Evolutionary conservation across 495 filamentous ascomycete species (phyloP).

Genomic region (Trichoderma asperelloides): DNA sequence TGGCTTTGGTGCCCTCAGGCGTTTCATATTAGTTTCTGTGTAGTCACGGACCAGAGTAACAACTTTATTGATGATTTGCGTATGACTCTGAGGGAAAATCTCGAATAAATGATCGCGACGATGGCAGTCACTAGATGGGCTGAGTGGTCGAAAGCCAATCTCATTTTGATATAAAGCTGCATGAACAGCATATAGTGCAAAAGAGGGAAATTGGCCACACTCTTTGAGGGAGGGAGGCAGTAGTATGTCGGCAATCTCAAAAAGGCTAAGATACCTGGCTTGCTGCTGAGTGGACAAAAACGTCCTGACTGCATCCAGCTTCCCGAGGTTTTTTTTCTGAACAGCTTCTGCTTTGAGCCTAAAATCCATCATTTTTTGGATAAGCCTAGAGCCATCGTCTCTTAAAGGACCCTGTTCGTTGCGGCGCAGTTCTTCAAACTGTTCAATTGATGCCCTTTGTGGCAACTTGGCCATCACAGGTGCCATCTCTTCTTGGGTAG

Average conservation of each 20-base stretch:
- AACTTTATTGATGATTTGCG: slow-evolving; percentile 18
- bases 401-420: slow-evolving; percentile 48
- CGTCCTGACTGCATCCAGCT: slow-evolving; percentile 35
- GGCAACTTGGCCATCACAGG: slow-evolving; percentile 59
- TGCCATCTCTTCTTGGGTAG: slow-evolving; percentile 44
- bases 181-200: slow-evolving; percentile 61
- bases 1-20: background rate
- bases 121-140: slow-evolving; percentile 18
- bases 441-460: slow-evolving; percentile 13
- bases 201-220: slow-evolving; percentile 35
- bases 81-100: slow-evolving; percentile 23
- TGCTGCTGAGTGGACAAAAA: slow-evolving; percentile 39
- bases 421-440: slow-evolving; percentile 22
- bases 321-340: slow-evolving; percentile 41
- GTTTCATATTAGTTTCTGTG: slow-evolving; percentile 15
- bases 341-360: slow-evolving; percentile 37
- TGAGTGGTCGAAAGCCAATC: slow-evolving; percentile 30
- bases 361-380: slow-evolving; percentile 47
- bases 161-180: slow-evolving; percentile 49
- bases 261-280: slow-evolving; percentile 47
- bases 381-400: slow-evolving; percentile 36
- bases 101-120: slow-evolving; percentile 30
- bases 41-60: slow-evolving; percentile 26
- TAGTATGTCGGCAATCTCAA: slow-evolving; percentile 50
- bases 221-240: slow-evolving; percentile 38